Percentiles rank a stretch among this genome's conserved stretches.
Evolutionary conservation across 768 basidiomycete species (phyloP).

Genomic region (Amanita pseudoporphyria): DNA sequence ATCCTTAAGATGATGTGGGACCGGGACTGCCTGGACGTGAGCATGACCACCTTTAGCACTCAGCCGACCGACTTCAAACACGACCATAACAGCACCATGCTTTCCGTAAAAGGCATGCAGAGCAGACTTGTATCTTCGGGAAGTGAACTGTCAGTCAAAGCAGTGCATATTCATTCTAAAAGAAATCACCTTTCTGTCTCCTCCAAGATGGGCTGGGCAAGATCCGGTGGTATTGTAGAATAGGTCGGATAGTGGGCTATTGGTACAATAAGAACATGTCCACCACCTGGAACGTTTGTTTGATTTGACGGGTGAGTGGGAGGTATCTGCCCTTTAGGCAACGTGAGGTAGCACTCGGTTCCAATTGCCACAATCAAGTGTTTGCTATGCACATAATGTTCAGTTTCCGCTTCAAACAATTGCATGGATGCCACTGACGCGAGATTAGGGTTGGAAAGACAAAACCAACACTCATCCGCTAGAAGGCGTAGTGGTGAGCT

Average conservation of each 20-base stretch:
- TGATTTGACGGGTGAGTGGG: conserved; percentile 58
- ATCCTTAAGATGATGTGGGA: conserved; percentile 53
- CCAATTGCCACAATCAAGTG: conserved; percentile 95
- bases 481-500: conserved; percentile 8
- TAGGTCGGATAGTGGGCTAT: conserved; percentile 92
- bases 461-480: conserved; percentile 99
- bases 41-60: conserved; percentile 88
- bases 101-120: conserved; percentile 65
- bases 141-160: not conserved
- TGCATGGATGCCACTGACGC: conserved; percentile 44
- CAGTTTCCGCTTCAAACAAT: conserved; percentile 7
- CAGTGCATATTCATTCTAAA: not conserved
- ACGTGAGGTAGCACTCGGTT: conserved; percentile 83
- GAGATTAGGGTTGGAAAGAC: conserved; percentile 86
- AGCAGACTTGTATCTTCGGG: conserved; percentile 65
- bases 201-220: conserved; percentile 61
- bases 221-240: conserved; percentile 69
- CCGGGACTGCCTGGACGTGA: conserved; percentile 80
- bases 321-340: conserved; percentile 94
- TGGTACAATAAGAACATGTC: conserved; percentile 89
- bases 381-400: conserved; percentile 44
- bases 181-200: conserved; percentile 65
- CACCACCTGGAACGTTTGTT: conserved; percentile 79
- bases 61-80: conserved; percentile 83
- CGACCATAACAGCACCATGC: conserved; percentile 57